A percentile compares a stretch with the other conserved stretches of the same genome.
Evolutionary conservation across 306 rosid genomes (phyloP).

Genomic region (Heteromeles arbutifolia): DNA sequence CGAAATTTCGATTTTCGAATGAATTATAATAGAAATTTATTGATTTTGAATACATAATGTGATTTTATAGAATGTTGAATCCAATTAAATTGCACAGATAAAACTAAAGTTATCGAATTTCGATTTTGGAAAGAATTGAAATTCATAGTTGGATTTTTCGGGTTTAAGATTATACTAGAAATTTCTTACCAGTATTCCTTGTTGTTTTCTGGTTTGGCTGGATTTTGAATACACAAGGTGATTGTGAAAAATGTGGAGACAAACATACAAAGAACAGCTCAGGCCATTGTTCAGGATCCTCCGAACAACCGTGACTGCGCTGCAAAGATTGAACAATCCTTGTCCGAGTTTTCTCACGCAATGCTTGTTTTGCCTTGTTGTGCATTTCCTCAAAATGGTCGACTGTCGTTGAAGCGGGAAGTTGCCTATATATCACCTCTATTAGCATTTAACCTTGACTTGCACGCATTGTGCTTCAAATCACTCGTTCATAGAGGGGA

Average conservation of each 20-base stretch:
- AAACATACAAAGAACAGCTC: constrained; percentile 51
- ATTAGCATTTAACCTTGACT: constrained; percentile 72
- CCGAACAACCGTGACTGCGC: constrained; percentile 27
- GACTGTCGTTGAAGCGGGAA: constrained; percentile 20
- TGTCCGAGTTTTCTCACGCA: constrained; percentile 22
- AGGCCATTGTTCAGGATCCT: constrained; percentile 72
- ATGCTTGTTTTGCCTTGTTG: constrained; percentile 69
- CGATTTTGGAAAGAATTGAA: not conserved
- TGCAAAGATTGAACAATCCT: constrained; percentile 15
- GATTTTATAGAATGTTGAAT: not conserved
- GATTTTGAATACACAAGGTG: constrained; percentile 35
- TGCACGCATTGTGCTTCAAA: constrained; percentile 72
- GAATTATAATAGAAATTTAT: not conserved
- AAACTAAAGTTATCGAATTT: not conserved
- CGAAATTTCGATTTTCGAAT: not conserved
- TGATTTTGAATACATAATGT: not conserved
- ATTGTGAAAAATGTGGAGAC: constrained; percentile 60
- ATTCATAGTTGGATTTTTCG: not conserved
- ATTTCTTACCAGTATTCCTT: not conserved
- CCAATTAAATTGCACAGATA: not conserved
- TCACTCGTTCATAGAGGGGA: constrained; percentile 53
- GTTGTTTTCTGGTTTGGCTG: not conserved
- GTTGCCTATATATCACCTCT: constrained; percentile 71
- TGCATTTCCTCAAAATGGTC: constrained; percentile 36
- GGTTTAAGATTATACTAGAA: not conserved